Conservation (phyloP, 371 early-diverging fungal genomes). For the Syncephalastrum sp. region DNA sequence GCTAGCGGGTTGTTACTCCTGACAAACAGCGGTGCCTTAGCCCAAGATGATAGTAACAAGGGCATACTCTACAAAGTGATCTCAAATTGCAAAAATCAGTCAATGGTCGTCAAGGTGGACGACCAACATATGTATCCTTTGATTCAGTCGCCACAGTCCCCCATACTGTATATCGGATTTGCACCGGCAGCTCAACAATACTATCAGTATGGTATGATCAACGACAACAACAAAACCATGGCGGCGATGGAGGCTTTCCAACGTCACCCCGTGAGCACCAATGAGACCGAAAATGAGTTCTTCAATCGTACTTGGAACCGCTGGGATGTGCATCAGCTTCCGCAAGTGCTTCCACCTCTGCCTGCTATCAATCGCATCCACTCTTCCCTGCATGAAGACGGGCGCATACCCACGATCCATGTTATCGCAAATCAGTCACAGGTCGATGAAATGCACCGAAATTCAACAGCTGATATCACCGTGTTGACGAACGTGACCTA, state of each 20-base stretch:
- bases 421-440: slow-evolving; percentile 14
- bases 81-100: background rate
- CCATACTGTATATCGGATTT: slow-evolving; percentile 16
- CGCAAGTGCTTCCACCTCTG: slow-evolving; percentile 10
- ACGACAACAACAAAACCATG: slow-evolving; percentile 1
- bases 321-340: slow-evolving; percentile 3
- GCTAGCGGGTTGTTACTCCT: too few relatives aligned
- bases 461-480: slow-evolving; percentile 6
- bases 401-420: slow-evolving; percentile 20
- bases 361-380: slow-evolving; percentile 19
- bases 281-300: slow-evolving; percentile 17
- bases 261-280: slow-evolving; percentile 1
- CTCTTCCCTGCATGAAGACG: slow-evolving; percentile 14
- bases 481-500: slow-evolving; percentile 12
- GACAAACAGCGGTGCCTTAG: too few relatives aligned
- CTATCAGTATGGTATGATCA: slow-evolving; percentile 11
- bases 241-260: slow-evolving; percentile 9
- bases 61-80: slow-evolving; percentile 7
- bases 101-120: slow-evolving; percentile 18
- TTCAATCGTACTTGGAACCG: slow-evolving; percentile 18
- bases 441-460: slow-evolving; percentile 15
- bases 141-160: background rate
- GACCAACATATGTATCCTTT: slow-evolving; percentile 11
- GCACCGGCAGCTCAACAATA: slow-evolving; percentile 16
- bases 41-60: too few relatives aligned